A percentile compares a stretch with the other conserved stretches of the same genome.
Conservation (phyloP, 139 green algal genomes). For the Penium margaritaceum region DNA sequence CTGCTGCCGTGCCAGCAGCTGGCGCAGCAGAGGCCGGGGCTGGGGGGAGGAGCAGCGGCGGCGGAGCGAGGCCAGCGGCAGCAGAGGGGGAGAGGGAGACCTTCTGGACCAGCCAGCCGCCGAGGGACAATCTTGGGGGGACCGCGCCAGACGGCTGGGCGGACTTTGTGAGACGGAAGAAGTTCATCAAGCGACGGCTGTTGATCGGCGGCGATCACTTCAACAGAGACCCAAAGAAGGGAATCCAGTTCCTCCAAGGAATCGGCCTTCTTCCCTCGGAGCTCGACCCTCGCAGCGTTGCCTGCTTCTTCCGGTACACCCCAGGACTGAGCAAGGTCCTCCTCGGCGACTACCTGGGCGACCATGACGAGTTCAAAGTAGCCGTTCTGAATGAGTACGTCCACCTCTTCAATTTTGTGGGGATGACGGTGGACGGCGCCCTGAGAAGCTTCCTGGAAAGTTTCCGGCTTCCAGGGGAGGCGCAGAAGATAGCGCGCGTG, state of each 20-base stretch:
- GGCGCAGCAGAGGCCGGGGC: not conserved
- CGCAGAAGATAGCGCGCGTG: constrained; percentile 75
- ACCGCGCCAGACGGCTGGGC: too few relatives aligned
- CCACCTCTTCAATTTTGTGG: constrained; percentile 66
- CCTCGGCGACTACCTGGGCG: constrained; percentile 86
- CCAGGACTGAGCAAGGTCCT: constrained; percentile 72
- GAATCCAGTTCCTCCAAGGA: constrained; percentile 75
- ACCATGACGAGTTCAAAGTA: constrained; percentile 76
- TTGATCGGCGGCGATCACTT: constrained; percentile 84
- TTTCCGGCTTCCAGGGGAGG: constrained; percentile 70
- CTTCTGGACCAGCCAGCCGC: constrained; percentile 2
- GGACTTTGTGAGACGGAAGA: constrained; percentile 31
- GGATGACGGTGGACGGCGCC: constrained; percentile 66
- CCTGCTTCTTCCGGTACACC: constrained; percentile 73
- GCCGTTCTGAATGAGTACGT: constrained; percentile 60
- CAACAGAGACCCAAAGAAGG: constrained; percentile 90
- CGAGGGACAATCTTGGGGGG: too few relatives aligned
- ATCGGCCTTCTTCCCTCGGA: constrained; percentile 66
- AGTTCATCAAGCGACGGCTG: constrained; percentile 68
- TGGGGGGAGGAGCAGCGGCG: not conserved
- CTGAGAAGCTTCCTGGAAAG: constrained; percentile 67
- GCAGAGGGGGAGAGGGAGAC: too few relatives aligned
- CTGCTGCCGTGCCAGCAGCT: not conserved
- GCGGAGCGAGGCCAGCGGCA: not conserved
- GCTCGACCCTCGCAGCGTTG: constrained; percentile 52